These are phyloP conservation scores for Solanum lycopersicoides DNA, from an alignment of 257 asterid species.

Conservation along the genomic window DNA sequence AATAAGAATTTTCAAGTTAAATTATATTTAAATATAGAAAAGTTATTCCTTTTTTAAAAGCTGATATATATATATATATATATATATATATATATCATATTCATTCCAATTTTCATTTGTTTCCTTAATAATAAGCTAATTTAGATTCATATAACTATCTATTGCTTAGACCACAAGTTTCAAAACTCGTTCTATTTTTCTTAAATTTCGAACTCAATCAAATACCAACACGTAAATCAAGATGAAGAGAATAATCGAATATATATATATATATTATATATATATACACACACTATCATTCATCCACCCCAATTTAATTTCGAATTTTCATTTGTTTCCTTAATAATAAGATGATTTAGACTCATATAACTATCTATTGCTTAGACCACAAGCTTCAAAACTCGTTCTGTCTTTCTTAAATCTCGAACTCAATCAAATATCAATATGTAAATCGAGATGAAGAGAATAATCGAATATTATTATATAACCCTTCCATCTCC, in stretches of 20 bases:
- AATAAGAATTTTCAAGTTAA: not conserved
- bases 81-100: too few species aligned
- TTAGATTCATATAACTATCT: not conserved
- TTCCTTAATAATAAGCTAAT: too few species aligned
- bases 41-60: not conserved
- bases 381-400: not conserved
- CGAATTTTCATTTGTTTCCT: not conserved
- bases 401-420: rapidly evolving
- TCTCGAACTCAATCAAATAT: not conserved
- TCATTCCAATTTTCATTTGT: too few species aligned
- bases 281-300: too few species aligned
- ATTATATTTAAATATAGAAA: not conserved
- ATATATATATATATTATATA: too few species aligned
- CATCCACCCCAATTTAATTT: too few species aligned
- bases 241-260: not conserved
- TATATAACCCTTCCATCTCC: not conserved
- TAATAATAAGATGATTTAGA: not conserved
- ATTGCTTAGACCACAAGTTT: not conserved
- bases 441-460: not conserved
- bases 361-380: not conserved
- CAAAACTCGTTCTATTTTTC: not conserved
- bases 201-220: not conserved
- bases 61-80: too few species aligned
- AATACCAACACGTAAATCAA: not conserved
- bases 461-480: not conserved